Percentiles rank a stretch among this genome's conserved stretches.
phyloP scores from a whole-genome alignment of 495 filamentous ascomycete genomes.

The Daldinia concentrica region DNA sequence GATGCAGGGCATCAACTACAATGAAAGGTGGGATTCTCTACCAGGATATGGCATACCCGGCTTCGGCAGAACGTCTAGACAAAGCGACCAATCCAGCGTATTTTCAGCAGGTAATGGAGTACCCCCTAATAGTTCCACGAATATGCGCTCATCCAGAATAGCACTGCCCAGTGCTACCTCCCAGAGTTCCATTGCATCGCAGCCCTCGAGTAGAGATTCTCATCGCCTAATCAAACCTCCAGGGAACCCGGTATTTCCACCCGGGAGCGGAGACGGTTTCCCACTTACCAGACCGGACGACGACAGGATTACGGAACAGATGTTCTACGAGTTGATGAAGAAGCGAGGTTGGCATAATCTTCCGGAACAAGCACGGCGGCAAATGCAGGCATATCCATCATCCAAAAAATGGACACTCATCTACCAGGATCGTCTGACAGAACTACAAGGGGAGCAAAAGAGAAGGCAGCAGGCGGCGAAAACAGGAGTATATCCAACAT shows the following conservation, averaged over 20 bases:
- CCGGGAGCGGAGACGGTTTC: slow-evolving; percentile 64
- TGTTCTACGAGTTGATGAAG: slow-evolving; percentile 93
- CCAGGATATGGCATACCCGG: slow-evolving; percentile 55
- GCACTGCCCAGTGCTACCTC: slow-evolving; percentile 60
- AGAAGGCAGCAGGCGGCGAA: slow-evolving; percentile 75
- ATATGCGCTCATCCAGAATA: slow-evolving; percentile 70
- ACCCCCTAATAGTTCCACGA: slow-evolving; percentile 73
- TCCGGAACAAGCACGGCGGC: slow-evolving; percentile 91
- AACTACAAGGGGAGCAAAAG: slow-evolving; percentile 94
- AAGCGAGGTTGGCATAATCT: slow-evolving; percentile 97
- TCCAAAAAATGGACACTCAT: slow-evolving; percentile 98
- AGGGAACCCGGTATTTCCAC: slow-evolving; percentile 52
- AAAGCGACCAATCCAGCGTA: slow-evolving; percentile 58
- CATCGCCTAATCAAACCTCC: slow-evolving; percentile 61
- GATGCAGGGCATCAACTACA: slow-evolving; percentile 57
- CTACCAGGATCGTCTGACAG: slow-evolving; percentile 91
- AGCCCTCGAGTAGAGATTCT: slow-evolving; percentile 58
- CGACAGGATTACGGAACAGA: slow-evolving; percentile 86
- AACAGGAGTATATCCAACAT: slow-evolving; percentile 65
- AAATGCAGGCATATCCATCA: slow-evolving; percentile 94
- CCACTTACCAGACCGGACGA: slow-evolving; percentile 76
- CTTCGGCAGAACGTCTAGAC: slow-evolving; percentile 51
- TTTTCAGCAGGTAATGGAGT: slow-evolving; percentile 75
- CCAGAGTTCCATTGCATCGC: slow-evolving; percentile 59
- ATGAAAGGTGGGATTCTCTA: slow-evolving; percentile 71